Base-by-base conservation (phyloP, 2,329 filamentous ascomycete genomes). In the Tolypocladium ophioglossoides region DNA sequence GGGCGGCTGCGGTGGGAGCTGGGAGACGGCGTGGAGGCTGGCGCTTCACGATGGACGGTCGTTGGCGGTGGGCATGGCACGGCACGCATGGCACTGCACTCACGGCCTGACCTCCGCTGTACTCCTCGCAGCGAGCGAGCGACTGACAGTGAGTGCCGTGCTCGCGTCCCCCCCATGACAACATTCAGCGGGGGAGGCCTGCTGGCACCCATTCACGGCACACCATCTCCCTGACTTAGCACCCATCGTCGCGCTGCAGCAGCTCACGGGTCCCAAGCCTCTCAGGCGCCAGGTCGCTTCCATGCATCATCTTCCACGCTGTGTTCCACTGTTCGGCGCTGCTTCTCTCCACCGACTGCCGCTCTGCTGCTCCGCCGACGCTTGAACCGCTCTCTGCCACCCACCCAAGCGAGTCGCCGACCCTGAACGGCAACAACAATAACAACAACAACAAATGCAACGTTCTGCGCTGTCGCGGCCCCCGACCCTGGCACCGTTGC, bases 181-280 rank as follows among this genome's bases (percentile, higher is more conserved):
- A 69, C 64, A 68, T 67, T 68, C 69, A 70, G 68, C 68, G 68
- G 68, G 68, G 66, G 62, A 61, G 54, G 53, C 51, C 22, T 47
- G 20, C 50, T 50, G 51, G 52, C 38, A 49, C 50, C 68, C 68
- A 71, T 71, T 70, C 61, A 67, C 54, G 52, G 35, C 54, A 56
- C 58, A 55, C 57, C 54, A 56, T 54, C 53, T 55, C 50, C 47
- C 35, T 50, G 38, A 53, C 50, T 50, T 54, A 57, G 56, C 57
- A 61, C 55, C 50, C 55, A 52, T 39, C 54, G 47, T 51, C 53
- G 54, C 47, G 52, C 54, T 59, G 56, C 54, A 52, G 53, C 55
- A 56, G 54, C 56, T 59, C 58, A 59, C 56, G 58, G 56, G 56
- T 55, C 55, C 53, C 40, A 46, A 46, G 41, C 41, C 41, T 46